A percentile compares a stretch with the other conserved stretches of the same genome.
Evolutionary conservation across 83 land plant genomes (phyloP).

Genomic region (Picea mariana): DNA sequence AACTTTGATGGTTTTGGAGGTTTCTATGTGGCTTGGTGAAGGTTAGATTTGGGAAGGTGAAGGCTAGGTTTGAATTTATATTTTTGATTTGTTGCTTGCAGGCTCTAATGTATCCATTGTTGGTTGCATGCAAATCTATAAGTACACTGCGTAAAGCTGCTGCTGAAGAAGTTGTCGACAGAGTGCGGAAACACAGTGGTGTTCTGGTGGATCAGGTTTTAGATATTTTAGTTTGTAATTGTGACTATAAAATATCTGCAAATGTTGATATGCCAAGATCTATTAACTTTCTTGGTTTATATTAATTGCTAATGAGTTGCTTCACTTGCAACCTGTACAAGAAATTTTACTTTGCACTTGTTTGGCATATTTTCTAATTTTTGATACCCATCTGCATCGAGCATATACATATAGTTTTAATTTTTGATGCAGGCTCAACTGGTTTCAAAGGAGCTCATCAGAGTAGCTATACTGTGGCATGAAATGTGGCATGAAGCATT

Average conservation of each 20-base stretch:
- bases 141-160: constrained; percentile 83
- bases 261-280: not conserved
- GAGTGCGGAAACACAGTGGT: constrained; percentile 91
- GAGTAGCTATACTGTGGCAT: constrained; percentile 99
- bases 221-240: not conserved
- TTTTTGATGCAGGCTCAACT: constrained; percentile 82
- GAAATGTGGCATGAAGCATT: constrained; percentile 99
- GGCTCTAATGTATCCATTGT: constrained; percentile 99
- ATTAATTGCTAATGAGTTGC: not conserved
- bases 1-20: not conserved
- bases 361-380: not conserved
- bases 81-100: constrained; percentile 23
- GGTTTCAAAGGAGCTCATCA: constrained; percentile 93
- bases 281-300: not conserved
- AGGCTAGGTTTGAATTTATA: not conserved
- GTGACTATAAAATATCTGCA: not conserved
- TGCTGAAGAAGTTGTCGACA: constrained; percentile 94
- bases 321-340: too few species aligned
- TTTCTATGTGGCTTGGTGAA: not conserved
- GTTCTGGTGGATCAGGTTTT: constrained; percentile 93
- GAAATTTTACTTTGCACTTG: not conserved
- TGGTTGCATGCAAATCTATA: constrained; percentile 99
- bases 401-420: not conserved
- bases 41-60: not conserved
- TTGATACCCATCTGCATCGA: not conserved